Percentiles rank a stretch among this genome's conserved stretches.
Evolutionary conservation across 2,329 filamentous ascomycete genomes (phyloP).

Genomic region (Colletotrichum plurivorum): DNA sequence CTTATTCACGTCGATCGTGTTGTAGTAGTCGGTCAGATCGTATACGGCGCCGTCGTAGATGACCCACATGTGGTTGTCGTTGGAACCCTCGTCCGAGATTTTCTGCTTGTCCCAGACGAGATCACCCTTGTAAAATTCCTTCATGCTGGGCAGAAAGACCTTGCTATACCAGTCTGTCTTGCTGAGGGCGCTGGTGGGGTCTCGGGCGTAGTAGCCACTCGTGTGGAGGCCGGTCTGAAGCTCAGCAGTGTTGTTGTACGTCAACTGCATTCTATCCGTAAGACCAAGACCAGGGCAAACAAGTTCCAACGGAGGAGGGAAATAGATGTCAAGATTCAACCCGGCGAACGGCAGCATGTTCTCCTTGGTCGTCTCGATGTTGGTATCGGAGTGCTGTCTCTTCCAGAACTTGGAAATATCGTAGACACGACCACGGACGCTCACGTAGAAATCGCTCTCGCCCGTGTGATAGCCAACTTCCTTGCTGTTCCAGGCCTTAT

Average conservation of each 20-base stretch:
- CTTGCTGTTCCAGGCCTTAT: conserved; percentile 86
- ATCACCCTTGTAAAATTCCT: conserved; percentile 88
- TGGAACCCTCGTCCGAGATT: conserved; percentile 75
- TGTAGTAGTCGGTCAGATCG: conserved; percentile 93
- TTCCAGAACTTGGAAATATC: conserved; percentile 93
- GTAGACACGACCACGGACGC: conserved; percentile 89
- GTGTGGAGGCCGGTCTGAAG: conserved; percentile 74
- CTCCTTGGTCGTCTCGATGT: conserved; percentile 70
- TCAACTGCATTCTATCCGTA: conserved; percentile 68
- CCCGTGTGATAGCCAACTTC: conserved; percentile 81
- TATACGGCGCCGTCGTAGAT: conserved; percentile 83
- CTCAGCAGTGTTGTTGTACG: conserved; percentile 74
- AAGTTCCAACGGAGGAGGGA: conserved; percentile 80
- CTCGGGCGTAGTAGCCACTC: conserved; percentile 74
- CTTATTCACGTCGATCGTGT: conserved; percentile 75
- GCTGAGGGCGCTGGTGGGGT: conserved; percentile 70
- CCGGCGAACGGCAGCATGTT: conserved; percentile 86
- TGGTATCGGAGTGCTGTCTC: conserved; percentile 83
- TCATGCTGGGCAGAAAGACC: conserved; percentile 83
- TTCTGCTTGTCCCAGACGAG: conserved; percentile 77
- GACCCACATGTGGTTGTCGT: conserved; percentile 82
- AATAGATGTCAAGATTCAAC: conserved; percentile 85
- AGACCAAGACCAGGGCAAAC: conserved; percentile 83
- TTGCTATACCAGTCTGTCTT: conserved; percentile 82
- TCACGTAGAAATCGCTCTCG: conserved; percentile 87